phyloP scores from a whole-genome alignment of 2,329 filamentous ascomycete genomes.

The Fusarium sp. region DNA sequence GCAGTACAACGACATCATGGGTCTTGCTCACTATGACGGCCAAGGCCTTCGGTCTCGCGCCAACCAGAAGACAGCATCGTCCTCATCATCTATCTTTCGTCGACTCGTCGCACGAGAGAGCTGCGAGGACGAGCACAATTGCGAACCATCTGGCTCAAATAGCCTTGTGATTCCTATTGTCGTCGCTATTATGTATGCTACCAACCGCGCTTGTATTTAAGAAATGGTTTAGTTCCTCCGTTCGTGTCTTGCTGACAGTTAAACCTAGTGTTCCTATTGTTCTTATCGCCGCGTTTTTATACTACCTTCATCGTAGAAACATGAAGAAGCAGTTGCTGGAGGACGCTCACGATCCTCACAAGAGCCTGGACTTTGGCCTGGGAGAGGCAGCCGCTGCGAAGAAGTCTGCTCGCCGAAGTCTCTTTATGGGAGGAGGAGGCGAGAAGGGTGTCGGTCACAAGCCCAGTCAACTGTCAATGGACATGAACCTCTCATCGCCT shows the following conservation, averaged over 20 bases:
- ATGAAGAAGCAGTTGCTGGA: slow-evolving; percentile 78
- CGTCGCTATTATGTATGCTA: slow-evolving; percentile 77
- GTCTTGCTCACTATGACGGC: slow-evolving; percentile 35
- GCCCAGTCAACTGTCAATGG: slow-evolving; percentile 74
- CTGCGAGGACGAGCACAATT: slow-evolving; percentile 56
- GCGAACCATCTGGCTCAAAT: slow-evolving; percentile 66
- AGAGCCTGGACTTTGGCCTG: slow-evolving; percentile 92
- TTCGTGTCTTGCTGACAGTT: slow-evolving; percentile 37
- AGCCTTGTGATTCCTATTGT: slow-evolving; percentile 74
- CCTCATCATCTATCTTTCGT: slow-evolving; percentile 31
- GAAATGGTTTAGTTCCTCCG: slow-evolving; percentile 5
- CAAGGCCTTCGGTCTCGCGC: slow-evolving; percentile 48
- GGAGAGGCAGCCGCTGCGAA: slow-evolving; percentile 58
- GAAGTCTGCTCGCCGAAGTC: slow-evolving; percentile 52
- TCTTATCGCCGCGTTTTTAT: slow-evolving; percentile 73
- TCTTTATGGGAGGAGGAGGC: slow-evolving; percentile 64
- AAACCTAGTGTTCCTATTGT: slow-evolving; percentile 78
- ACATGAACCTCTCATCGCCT: slow-evolving; percentile 82
- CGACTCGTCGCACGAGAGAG: slow-evolving; percentile 42
- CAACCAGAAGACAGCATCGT: slow-evolving; percentile 11
- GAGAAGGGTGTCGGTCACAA: slow-evolving; percentile 64
- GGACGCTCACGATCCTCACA: slow-evolving; percentile 88
- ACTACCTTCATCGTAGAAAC: slow-evolving; percentile 85
- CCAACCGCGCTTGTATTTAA: slow-evolving; percentile 7
- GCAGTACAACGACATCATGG: slow-evolving; percentile 36